A percentile compares a stretch with the other conserved stretches of the same genome.
These are phyloP conservation scores for Hanseniaspora pseudoguilliermondii DNA, from an alignment of 805 yeast genomes.

Conservation along the genomic window DNA sequence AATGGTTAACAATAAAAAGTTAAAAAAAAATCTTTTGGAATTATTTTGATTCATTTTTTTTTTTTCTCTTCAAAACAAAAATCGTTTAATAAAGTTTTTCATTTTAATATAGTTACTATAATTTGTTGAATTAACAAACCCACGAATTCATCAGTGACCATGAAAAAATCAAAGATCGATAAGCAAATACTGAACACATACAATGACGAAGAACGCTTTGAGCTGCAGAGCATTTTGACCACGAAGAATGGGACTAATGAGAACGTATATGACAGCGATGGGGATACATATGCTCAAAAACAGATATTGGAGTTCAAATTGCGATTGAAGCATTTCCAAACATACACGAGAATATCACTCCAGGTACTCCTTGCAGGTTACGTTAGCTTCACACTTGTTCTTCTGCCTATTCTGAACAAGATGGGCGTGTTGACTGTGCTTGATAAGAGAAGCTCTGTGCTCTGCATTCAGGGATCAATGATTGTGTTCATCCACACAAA, in stretches of 20 bases:
- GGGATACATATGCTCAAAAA: not conserved
- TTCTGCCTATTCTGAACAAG: not conserved
- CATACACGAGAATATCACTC: not conserved
- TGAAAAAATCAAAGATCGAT: constrained; percentile 4
- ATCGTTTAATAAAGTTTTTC: not conserved
- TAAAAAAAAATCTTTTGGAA: no score
- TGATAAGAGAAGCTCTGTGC: constrained; percentile 4
- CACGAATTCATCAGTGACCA: not conserved
- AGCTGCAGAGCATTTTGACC: not conserved
- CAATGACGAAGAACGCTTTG: constrained; percentile 6
- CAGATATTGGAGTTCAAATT: constrained; percentile 2
- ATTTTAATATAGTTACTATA: not conserved
- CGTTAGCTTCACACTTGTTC: not conserved
- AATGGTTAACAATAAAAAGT: no score
- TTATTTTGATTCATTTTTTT: no score
- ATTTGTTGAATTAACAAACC: not conserved
- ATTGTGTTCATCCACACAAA: constrained; percentile 8
- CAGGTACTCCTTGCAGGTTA: not conserved
- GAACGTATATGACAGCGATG: constrained; percentile 1
- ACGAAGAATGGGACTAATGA: not conserved
- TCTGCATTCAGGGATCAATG: constrained; percentile 4
- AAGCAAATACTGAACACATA: not conserved
- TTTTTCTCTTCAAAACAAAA: no score
- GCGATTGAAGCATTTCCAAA: constrained; percentile 6
- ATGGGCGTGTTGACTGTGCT: not conserved